Conservation (phyloP, 2,329 filamentous ascomycete genomes). For the Phyllosticta citrichinensis region DNA sequence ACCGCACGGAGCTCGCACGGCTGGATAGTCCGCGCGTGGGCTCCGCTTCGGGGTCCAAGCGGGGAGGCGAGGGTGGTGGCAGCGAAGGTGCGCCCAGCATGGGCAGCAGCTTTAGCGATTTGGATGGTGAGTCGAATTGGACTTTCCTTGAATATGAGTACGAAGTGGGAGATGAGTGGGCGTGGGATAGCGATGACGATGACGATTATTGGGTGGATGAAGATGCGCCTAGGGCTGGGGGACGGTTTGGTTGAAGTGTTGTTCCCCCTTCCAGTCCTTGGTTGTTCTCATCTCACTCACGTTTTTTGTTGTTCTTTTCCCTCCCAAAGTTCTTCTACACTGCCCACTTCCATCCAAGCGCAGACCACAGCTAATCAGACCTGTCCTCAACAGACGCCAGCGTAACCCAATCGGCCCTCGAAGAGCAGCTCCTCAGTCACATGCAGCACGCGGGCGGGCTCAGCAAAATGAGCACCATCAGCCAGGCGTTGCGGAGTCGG, state of each 20-base stretch:
- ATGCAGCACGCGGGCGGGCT: slow-evolving; percentile 43
- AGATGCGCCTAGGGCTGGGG: not conserved
- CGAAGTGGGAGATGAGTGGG: not conserved
- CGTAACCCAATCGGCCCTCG: slow-evolving; percentile 69
- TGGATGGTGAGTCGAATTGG: slow-evolving; percentile 52
- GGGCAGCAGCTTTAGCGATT: slow-evolving; percentile 78
- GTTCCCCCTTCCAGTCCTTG: not conserved
- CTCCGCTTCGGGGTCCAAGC: not conserved
- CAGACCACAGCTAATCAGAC: not conserved
- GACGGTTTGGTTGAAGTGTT: not conserved
- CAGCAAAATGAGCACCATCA: slow-evolving; percentile 57
- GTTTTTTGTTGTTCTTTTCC: not conserved
- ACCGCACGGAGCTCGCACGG: slow-evolving; percentile 48
- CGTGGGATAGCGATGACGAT: not conserved
- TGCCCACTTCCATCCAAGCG: not conserved
- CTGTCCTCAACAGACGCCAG: slow-evolving; percentile 52
- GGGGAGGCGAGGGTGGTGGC: slow-evolving; percentile 43
- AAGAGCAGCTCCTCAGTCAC: slow-evolving; percentile 66
- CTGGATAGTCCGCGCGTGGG: slow-evolving; percentile 38
- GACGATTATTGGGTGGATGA: not conserved
- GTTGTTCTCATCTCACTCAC: not conserved
- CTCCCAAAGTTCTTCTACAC: not conserved
- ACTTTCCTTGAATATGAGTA: not conserved
- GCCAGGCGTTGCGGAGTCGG: slow-evolving; percentile 52
- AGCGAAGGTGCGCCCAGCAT: slow-evolving; percentile 70